Evolutionary conservation across 495 filamentous ascomycete species (phyloP), one percentile per base, ranked within the genome.

Genomic region (Neurospora cerealis): DNA sequence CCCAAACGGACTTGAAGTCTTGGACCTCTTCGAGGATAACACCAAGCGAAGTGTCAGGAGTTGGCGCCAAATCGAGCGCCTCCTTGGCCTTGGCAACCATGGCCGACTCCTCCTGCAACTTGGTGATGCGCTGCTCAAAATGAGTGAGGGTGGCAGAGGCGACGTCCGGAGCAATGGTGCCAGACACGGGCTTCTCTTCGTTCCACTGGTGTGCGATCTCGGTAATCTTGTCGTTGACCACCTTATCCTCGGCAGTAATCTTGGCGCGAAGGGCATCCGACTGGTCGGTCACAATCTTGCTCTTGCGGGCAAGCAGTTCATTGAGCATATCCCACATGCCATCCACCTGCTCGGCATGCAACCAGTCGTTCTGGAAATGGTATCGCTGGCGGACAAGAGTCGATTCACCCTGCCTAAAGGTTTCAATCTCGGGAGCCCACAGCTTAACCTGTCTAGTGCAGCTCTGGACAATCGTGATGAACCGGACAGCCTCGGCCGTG

Each of bases 1-100:
- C 91, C 96, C 96, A 99, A 17, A 99, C 96, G 13, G 95, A 97
- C 85, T 95, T 96, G 85, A 98, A 99, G 81, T 99, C 96, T 62
- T 97, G 96, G 3, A 99, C 96, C 78, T 99, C 96, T 77, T 99
- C 96, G 10, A 98, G 86, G 38, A 98, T 92, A 17, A 90, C 87
- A 9, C 88, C 86, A 24, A 99, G 88, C 11, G 90, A 89, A 37
- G 91, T 93, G 73, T 97, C 93, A 0, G 91, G 83, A 69, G 88
- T 91, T 4, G 90, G 87, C 11, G 95, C 92, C 70, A 99, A 86
- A 81, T 98, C 95, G 38, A 99, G 88, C 0, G 96, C 96, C 79
- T 99, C 96, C 79, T 97, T 98, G 5, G 96, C 96, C 80, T 93
- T 97, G 19, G 92, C 91, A 11, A 99, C 94, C 93, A 97, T 97